Conservation (phyloP, 2,329 filamentous ascomycete genomes). For the Colletotrichum gloeosporioides region DNA sequence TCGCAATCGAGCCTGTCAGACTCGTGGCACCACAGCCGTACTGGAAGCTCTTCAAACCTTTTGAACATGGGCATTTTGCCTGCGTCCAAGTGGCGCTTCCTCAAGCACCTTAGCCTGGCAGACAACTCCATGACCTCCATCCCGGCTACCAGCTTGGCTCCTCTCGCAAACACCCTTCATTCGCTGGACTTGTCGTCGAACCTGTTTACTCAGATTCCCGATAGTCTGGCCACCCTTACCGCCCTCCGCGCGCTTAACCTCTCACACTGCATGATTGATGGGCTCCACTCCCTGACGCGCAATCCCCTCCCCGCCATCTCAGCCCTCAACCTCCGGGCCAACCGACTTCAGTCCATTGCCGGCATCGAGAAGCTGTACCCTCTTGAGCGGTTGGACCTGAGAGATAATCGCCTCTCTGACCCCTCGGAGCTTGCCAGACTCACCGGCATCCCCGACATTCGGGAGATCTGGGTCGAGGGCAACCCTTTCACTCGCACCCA, state of each 20-base stretch:
- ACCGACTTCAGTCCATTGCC: constrained; percentile 84
- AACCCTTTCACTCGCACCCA: constrained; percentile 93
- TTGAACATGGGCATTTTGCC: constrained; percentile 75
- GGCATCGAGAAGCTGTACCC: constrained; percentile 90
- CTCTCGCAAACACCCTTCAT: constrained; percentile 85
- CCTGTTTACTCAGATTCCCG: constrained; percentile 91
- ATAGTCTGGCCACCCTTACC: constrained; percentile 84
- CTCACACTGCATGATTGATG: constrained; percentile 97
- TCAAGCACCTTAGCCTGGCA: constrained; percentile 88
- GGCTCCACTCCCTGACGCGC: constrained; percentile 83
- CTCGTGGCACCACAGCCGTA: constrained; percentile 62
- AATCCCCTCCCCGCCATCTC: constrained; percentile 93
- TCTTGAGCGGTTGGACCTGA: constrained; percentile 85
- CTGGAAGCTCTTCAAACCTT: constrained; percentile 80
- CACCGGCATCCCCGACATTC: constrained; percentile 88
- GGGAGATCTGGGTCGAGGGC: constrained; percentile 89
- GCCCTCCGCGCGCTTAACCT: constrained; percentile 91
- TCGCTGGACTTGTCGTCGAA: constrained; percentile 94
- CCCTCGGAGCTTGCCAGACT: constrained; percentile 88
- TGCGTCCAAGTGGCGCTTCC: constrained; percentile 90
- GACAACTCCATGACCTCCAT: constrained; percentile 91
- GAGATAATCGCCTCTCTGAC: constrained; percentile 91
- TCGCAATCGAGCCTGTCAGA: constrained; percentile 82
- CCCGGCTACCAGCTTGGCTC: constrained; percentile 74
- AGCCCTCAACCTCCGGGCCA: constrained; percentile 87